Evolutionary conservation across 2,329 filamentous ascomycete genomes (phyloP), one percentile per base, ranked within the genome.

Genomic region (Aspergillus novofumigatus): DNA sequence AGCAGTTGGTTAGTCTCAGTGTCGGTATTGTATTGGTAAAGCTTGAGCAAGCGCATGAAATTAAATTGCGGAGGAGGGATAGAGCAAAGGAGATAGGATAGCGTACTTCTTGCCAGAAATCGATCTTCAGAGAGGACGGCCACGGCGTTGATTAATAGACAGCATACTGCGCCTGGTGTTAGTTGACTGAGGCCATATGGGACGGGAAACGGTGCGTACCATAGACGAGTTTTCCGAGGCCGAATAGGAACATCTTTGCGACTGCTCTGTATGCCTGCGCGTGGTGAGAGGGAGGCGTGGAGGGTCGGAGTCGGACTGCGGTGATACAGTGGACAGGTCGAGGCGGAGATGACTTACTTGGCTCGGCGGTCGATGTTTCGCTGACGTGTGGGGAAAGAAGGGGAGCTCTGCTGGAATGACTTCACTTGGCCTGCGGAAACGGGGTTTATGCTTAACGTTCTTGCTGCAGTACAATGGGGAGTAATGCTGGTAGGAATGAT

Each of bases 51-150:
- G n/a, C 21, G n/a, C 41, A 4, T 5, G 3, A 11, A 21, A 48
- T 28, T 23, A 29, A 26, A 14, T 29, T 6, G 35, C 45, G 29
- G 14, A 44, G 35, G 10, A 58, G 35, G 55, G 51, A 48, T 26
- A 38, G 14, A 38, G 32, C 4, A 38, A 38, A 3, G 8, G 21
- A 23, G 53, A 42, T 52, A 57, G 61, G 53, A 42, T 52, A 57
- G 61, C 67, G 53, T 86, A 88, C 78, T 92, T 76, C 91, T 86
- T 56, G 88, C 89, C 64, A 96, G 89, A 76, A 96, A 96, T 61
- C 92, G 89, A 78, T 96, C 92, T 84, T 96, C 92, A 67, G 91
- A 96, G 63, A 97, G 88, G 71, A 97, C 86, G 62, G 92, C 91
- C 72, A 97, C 88, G 64, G 91, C 91, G 77, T 99, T 99, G 77